These are phyloP conservation scores for Lyophyllum atratum DNA, from an alignment of 768 basidiomycete species.

Conservation along the genomic window DNA sequence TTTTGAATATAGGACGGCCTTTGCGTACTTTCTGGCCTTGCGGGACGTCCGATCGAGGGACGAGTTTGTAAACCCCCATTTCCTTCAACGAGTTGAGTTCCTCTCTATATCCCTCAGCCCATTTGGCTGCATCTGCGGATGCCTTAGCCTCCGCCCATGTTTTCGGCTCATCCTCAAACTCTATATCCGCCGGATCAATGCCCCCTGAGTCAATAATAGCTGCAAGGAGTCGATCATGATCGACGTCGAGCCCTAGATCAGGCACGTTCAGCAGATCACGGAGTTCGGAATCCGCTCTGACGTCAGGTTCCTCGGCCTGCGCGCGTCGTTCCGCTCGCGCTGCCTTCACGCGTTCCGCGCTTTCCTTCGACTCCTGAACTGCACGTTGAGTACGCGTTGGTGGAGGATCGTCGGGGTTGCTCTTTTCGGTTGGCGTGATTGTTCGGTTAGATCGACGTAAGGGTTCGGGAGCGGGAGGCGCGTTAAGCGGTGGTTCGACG, in stretches of 20 bases:
- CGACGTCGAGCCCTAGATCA: background rate
- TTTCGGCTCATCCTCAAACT: conserved; percentile 8
- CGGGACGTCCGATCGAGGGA: conserved; percentile 17
- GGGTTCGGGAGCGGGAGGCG: too few relatives aligned
- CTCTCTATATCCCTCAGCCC: conserved; percentile 18
- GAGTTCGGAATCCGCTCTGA: background rate
- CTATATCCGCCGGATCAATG: conserved; percentile 5
- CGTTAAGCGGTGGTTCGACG: too few relatives aligned
- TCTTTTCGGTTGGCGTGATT: too few relatives aligned
- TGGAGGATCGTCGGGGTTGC: too few relatives aligned
- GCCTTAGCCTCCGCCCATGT: conserved; percentile 24
- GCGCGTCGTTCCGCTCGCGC: background rate
- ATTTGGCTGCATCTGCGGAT: conserved; percentile 22
- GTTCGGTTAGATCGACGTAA: too few relatives aligned
- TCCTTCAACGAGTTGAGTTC: conserved; percentile 27
- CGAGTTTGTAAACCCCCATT: conserved; percentile 29
- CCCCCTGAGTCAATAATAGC: background rate
- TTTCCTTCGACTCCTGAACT: too few relatives aligned
- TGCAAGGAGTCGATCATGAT: background rate
- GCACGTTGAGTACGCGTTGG: too few relatives aligned
- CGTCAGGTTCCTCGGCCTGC: too few relatives aligned
- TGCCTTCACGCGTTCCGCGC: too few relatives aligned
- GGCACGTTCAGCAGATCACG: too few relatives aligned
- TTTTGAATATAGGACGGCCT: conserved; percentile 17
- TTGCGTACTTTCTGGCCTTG: conserved; percentile 26